Conservation (phyloP, 139 green algal genomes). For the Eudorina sp. region DNA sequence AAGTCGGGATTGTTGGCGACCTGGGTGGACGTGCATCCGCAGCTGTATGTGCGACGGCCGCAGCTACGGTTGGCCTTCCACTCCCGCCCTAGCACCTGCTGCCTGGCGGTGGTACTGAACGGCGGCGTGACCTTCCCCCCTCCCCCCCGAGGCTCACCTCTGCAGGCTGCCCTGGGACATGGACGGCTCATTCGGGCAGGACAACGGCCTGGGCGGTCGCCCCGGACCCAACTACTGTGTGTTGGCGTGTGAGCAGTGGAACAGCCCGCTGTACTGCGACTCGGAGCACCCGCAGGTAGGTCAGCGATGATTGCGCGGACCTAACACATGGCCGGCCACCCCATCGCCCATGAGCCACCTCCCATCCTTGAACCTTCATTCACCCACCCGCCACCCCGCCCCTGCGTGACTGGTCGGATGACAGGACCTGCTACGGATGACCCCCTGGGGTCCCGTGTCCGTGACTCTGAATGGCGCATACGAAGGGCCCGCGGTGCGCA, state of each 20-base stretch:
- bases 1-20: no score
- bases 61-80: no score
- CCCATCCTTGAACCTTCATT: background rate
- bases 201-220: constrained; percentile 76
- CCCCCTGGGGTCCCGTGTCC: constrained; percentile 72
- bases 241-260: constrained; percentile 88
- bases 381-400: no score
- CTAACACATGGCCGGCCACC: background rate
- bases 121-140: background rate
- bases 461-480: constrained; percentile 37
- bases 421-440: constrained; percentile 66
- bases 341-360: background rate
- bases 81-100: no score
- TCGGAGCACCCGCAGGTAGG: constrained; percentile 51
- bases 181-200: constrained; percentile 76
- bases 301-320: background rate
- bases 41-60: no score
- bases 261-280: constrained; percentile 91
- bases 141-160: background rate
- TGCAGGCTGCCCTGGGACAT: constrained; percentile 79
- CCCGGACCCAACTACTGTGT: constrained; percentile 82
- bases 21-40: no score
- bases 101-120: no score
- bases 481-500: constrained; percentile 32
- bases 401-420: background rate